These are phyloP conservation scores for Spiraea crenata DNA, from an alignment of 331 rosid genomes.

Conservation along the genomic window DNA sequence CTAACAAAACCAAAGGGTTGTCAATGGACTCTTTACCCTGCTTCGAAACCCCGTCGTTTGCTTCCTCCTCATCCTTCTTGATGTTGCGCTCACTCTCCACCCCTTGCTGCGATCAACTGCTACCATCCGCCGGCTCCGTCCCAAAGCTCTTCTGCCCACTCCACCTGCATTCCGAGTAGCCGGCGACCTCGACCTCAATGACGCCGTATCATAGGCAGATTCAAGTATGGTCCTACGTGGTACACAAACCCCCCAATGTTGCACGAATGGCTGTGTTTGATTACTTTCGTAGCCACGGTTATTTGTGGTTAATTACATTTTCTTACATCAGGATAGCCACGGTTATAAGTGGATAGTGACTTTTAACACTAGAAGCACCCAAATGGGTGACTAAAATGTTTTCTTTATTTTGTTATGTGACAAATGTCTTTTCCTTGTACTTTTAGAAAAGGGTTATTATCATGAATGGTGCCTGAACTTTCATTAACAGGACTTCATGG, in stretches of 20 bases:
- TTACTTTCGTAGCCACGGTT: too few species aligned
- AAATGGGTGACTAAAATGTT: too few species aligned
- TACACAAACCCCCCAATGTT: constrained; percentile 32
- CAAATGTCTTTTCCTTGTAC: too few species aligned
- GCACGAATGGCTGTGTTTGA: too few species aligned
- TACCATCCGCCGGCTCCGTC: constrained; percentile 38
- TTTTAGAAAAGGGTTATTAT: too few species aligned
- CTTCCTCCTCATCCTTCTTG: constrained; percentile 19
- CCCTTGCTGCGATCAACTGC: constrained; percentile 18
- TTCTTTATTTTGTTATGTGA: too few species aligned
- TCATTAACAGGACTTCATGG: too few species aligned
- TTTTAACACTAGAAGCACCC: too few species aligned
- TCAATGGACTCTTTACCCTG: constrained; percentile 56
- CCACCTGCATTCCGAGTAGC: constrained; percentile 40
- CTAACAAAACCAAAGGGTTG: constrained; percentile 71
- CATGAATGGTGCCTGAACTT: too few species aligned
- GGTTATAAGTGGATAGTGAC: too few species aligned
- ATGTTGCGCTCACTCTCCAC: constrained; percentile 12
- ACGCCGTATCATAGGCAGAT: constrained; percentile 32
- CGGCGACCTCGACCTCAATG: constrained; percentile 61
- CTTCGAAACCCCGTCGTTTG: constrained; percentile 30
- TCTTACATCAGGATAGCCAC: too few species aligned
- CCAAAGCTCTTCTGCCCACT: constrained; percentile 16
- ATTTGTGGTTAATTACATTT: too few species aligned
- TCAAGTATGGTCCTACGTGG: constrained; percentile 27